phyloP scores from a whole-genome alignment of 768 basidiomycete genomes.

The Lentinus tigrinus region DNA sequence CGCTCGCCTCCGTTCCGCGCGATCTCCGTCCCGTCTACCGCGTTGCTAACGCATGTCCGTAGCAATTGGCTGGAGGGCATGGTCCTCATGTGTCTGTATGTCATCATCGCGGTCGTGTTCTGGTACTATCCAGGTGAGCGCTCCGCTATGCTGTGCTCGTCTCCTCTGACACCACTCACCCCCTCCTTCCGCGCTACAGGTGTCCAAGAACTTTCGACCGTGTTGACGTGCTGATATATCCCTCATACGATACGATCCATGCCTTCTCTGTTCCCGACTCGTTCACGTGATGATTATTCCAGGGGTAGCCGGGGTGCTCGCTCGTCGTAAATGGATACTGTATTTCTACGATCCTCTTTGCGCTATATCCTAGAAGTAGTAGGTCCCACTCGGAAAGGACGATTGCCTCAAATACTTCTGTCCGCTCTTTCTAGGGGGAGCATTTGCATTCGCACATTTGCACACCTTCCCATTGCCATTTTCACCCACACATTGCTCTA shows the following conservation, averaged over 20 bases:
- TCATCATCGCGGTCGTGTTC: constrained; percentile 54
- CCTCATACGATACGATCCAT: background rate
- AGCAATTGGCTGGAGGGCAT: constrained; percentile 86
- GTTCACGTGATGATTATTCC: background rate
- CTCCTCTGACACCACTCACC: background rate
- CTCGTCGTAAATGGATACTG: background rate
- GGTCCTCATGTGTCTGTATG: constrained; percentile 66
- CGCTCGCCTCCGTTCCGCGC: too few relatives aligned
- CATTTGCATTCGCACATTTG: background rate
- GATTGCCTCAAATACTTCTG: background rate
- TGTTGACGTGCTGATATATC: background rate
- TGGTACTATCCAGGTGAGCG: constrained; percentile 51
- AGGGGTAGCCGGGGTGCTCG: too few relatives aligned
- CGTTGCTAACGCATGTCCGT: background rate
- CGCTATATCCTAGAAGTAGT: too few relatives aligned
- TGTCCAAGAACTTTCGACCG: constrained; percentile 4
- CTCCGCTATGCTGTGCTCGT: background rate
- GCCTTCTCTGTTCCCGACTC: background rate
- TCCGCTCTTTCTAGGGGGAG: background rate
- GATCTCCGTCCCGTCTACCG: background rate
- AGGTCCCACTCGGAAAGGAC: constrained; percentile 1
- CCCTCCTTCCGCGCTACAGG: constrained; percentile 1
- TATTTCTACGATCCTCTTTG: too few relatives aligned
- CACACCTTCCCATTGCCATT: too few relatives aligned
- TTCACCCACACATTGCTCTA: background rate